Conservation (phyloP, 208 protist genomes). For the Leishmania guyanensis region DNA sequence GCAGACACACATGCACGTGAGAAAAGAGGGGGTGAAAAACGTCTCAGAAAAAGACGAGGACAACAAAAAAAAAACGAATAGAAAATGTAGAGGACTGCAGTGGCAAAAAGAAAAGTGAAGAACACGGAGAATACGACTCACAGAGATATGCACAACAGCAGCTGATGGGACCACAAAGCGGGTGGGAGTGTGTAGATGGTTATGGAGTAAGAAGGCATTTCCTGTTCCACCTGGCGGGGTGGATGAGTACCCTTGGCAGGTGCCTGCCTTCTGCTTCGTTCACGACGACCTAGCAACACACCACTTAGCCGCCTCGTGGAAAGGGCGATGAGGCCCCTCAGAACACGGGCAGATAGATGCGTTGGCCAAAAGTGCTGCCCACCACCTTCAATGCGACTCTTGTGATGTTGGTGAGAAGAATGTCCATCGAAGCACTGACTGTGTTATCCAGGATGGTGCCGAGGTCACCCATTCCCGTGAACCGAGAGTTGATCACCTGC, state of each 20-base stretch:
- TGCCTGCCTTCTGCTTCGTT: neutral
- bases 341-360: slow-evolving; percentile 18
- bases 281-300: neutral
- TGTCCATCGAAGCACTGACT: slow-evolving; percentile 6
- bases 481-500: slow-evolving; percentile 19
- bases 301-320: neutral
- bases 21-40: neutral
- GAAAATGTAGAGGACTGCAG: neutral
- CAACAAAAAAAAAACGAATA: neutral
- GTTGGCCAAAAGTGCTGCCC: slow-evolving; percentile 19
- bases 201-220: neutral
- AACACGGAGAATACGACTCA: neutral
- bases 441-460: slow-evolving; percentile 18
- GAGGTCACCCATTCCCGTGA: slow-evolving; percentile 20
- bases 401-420: slow-evolving; percentile 16
- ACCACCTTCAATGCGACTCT: slow-evolving; percentile 7
- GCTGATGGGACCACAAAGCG: neutral
- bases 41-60: neutral
- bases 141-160: neutral
- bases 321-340: neutral
- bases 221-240: neutral
- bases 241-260: neutral
- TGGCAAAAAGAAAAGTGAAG: neutral
- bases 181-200: neutral
- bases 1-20: neutral